phyloP scores from a whole-genome alignment of 1,284 basidiomycete species.

The Termitomyces sp. region DNA sequence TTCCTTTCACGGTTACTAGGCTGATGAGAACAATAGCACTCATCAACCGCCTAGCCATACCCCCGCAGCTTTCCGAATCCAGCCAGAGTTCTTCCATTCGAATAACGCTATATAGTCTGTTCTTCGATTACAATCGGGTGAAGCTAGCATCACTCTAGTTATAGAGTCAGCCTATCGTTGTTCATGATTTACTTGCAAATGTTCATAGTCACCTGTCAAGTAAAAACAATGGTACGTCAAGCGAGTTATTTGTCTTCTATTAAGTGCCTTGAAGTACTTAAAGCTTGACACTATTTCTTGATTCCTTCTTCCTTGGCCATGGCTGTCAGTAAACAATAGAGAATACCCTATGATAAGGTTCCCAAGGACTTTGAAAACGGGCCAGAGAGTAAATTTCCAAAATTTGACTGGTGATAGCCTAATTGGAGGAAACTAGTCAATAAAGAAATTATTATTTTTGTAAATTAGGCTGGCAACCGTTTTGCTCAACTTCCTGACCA shows the following conservation, averaged over 20 bases:
- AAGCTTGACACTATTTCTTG: background rate
- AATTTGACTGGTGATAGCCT: too few relatives aligned
- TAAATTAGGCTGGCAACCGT: background rate
- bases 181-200: too few relatives aligned
- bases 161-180: background rate
- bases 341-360: background rate
- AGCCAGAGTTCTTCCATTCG: background rate
- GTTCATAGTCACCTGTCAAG: background rate
- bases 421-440: too few relatives aligned
- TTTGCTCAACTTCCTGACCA: too few relatives aligned
- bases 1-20: constrained; percentile 13
- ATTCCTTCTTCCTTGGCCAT: background rate
- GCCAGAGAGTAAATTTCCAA: background rate
- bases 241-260: background rate
- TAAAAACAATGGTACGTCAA: background rate
- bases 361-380: too few relatives aligned
- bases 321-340: background rate
- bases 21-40: constrained; percentile 5
- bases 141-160: background rate
- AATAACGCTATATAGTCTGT: too few relatives aligned
- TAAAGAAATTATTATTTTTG: background rate
- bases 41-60: background rate
- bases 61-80: background rate
- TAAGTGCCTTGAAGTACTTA: background rate
- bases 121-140: background rate